Percentiles rank a stretch among this genome's conserved stretches.
phyloP scores from a whole-genome alignment of 2,329 filamentous ascomycete genomes.

The Claviceps lovelessii region DNA sequence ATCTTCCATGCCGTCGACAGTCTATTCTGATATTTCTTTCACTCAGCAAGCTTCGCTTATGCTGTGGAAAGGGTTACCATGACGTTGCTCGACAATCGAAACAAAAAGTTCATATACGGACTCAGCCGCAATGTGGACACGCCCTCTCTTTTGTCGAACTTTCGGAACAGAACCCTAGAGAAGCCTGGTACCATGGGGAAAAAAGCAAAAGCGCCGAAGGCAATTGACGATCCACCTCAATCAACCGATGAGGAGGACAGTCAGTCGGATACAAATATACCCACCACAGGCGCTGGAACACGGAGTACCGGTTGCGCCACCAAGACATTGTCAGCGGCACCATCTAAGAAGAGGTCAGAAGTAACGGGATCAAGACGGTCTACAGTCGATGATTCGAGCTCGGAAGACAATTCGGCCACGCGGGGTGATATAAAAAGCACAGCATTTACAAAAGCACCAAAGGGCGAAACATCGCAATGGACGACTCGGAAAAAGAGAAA shows the following conservation, averaged over 20 bases:
- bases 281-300: not conserved
- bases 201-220: slow-evolving; percentile 6
- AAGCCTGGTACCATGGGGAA: not conserved
- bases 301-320: not conserved
- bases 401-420: slow-evolving; percentile 12
- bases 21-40: not conserved
- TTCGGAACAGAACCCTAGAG: not conserved
- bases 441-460: slow-evolving; percentile 13
- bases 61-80: not conserved
- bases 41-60: not conserved
- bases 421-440: slow-evolving; percentile 20
- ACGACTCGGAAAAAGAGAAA: slow-evolving; percentile 2
- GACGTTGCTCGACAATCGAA: slow-evolving; percentile 4
- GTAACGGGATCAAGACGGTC: not conserved
- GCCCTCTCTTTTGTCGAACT: slow-evolving; percentile 8
- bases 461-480: slow-evolving; percentile 1
- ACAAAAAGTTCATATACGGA: slow-evolving; percentile 5
- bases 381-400: slow-evolving; percentile 11
- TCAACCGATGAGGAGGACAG: slow-evolving; percentile 16
- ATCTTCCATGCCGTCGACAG: not conserved
- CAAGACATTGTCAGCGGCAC: not conserved
- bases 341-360: not conserved
- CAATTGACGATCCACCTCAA: slow-evolving; percentile 13
- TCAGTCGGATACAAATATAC: slow-evolving; percentile 2
- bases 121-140: slow-evolving; percentile 10